Percentiles rank a stretch among this genome's conserved stretches.
Conservation (phyloP, 306 rosid genomes). For the Cucumis cinereus region DNA sequence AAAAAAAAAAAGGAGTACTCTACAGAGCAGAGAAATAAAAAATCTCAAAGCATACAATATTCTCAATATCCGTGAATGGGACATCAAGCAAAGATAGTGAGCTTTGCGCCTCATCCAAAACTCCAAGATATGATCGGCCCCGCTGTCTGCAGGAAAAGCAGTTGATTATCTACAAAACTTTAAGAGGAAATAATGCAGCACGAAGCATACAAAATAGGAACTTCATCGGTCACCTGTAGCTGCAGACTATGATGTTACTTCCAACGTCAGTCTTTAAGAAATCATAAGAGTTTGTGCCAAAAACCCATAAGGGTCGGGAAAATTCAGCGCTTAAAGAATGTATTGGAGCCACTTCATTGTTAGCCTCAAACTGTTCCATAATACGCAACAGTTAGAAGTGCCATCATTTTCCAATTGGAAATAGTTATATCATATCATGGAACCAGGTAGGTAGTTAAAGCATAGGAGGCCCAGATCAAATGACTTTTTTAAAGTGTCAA, state of each 20-base stretch:
- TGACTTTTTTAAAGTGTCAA: not conserved
- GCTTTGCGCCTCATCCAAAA: slow-evolving; percentile 51
- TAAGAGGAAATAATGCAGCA: not conserved
- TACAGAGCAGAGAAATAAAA: not conserved
- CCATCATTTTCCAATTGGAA: not conserved
- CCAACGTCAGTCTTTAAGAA: slow-evolving; percentile 28
- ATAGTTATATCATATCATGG: not conserved
- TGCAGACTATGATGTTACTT: slow-evolving; percentile 53
- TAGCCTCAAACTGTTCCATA: slow-evolving; percentile 55
- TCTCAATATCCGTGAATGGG: slow-evolving; percentile 78
- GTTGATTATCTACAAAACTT: not conserved
- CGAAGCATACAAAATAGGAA: not conserved
- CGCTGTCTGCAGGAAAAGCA: slow-evolving; percentile 40
- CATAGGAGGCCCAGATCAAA: not conserved
- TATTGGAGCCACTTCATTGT: slow-evolving; percentile 52
- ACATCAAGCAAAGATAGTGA: slow-evolving; percentile 47
- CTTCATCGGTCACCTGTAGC: slow-evolving; percentile 58
- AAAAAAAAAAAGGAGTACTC: not conserved
- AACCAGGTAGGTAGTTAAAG: not conserved
- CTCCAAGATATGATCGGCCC: slow-evolving; percentile 78
- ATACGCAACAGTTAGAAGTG: not conserved
- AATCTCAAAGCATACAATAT: slow-evolving; percentile 44
- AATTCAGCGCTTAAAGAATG: slow-evolving; percentile 75
- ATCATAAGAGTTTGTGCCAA: slow-evolving; percentile 74
- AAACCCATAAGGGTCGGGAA: slow-evolving; percentile 71